Evolutionary conservation across 2,329 filamentous ascomycete species (phyloP).

Genomic region (Pseudonectria foliicola): DNA sequence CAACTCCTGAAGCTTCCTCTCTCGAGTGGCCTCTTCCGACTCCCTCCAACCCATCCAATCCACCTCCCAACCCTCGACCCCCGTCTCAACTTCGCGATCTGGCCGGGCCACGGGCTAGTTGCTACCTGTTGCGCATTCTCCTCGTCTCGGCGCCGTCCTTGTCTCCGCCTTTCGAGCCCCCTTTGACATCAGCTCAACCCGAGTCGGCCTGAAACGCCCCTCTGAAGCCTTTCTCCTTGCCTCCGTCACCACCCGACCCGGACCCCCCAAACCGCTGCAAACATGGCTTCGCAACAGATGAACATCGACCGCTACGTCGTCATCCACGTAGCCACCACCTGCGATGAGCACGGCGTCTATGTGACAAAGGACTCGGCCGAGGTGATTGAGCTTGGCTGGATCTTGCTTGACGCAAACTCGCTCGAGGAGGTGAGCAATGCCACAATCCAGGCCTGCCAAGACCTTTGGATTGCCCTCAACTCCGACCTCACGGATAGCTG

Average conservation of each 20-base stretch:
- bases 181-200: conserved; percentile 10
- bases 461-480: conserved; percentile 5
- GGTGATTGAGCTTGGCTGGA: conserved; percentile 98
- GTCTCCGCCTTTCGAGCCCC: conserved; percentile 7
- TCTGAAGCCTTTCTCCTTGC: conserved; percentile 13
- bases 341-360: conserved; percentile 98
- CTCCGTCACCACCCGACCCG: conserved; percentile 11
- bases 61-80: conserved; percentile 15
- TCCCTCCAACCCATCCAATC: conserved; percentile 14
- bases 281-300: conserved; percentile 40
- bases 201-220: conserved; percentile 12
- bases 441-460: conserved; percentile 3
- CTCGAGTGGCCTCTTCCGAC: conserved; percentile 10
- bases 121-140: conserved; percentile 21
- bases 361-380: conserved; percentile 99
- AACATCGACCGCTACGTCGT: conserved; percentile 95
- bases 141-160: conserved; percentile 10
- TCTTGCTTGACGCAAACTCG: conserved; percentile 83
- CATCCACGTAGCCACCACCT: conserved; percentile 97
- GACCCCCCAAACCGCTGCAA: conserved; percentile 19
- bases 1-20: conserved; percentile 23
- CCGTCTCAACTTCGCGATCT: conserved; percentile 22
- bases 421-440: conserved; percentile 73
- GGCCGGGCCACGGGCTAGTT: conserved; percentile 32
- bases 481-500: conserved; percentile 6